Percentiles rank a stretch among this genome's conserved stretches.
phyloP scores from a whole-genome alignment of 306 rosid species.

The Abrus pulchellus region DNA sequence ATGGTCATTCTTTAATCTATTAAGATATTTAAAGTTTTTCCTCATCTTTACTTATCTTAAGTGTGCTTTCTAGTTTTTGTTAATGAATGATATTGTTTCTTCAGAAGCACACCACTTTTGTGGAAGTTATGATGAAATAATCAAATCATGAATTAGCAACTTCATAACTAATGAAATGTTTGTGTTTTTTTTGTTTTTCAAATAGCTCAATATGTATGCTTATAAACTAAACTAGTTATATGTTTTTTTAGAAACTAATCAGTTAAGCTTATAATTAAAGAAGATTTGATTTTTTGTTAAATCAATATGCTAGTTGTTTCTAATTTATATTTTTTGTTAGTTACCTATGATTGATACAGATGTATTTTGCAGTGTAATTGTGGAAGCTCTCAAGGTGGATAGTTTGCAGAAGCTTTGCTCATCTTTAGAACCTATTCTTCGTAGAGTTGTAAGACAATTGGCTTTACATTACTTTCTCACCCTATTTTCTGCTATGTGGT shows the following conservation, averaged over 20 bases:
- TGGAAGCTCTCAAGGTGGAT: constrained; percentile 86
- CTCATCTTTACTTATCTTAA: neutral
- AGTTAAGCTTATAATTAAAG: neutral
- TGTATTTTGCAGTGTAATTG: constrained; percentile 72
- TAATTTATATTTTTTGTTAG: constrained; percentile 19
- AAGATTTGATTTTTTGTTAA: constrained; percentile 2
- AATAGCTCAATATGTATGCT: neutral
- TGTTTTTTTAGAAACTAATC: constrained; percentile 30
- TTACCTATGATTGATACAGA: constrained; percentile 13
- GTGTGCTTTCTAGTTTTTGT: neutral
- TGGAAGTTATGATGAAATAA: neutral
- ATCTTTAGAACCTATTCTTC: constrained; percentile 83
- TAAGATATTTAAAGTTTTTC: neutral
- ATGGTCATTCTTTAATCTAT: neutral
- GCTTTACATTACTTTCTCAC: constrained; percentile 31
- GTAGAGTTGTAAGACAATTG: constrained; percentile 75
- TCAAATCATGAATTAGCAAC: constrained; percentile 24
- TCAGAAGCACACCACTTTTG: neutral
- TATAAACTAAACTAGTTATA: constrained; percentile 4
- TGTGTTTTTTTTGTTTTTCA: neutral
- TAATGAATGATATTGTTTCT: neutral
- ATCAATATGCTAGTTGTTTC: constrained; percentile 18
- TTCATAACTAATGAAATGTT: neutral
- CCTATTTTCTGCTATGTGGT: neutral
- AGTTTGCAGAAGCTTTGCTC: constrained; percentile 87